Conservation (phyloP, 2,329 filamentous ascomycete genomes). For the Periconia sp. region DNA sequence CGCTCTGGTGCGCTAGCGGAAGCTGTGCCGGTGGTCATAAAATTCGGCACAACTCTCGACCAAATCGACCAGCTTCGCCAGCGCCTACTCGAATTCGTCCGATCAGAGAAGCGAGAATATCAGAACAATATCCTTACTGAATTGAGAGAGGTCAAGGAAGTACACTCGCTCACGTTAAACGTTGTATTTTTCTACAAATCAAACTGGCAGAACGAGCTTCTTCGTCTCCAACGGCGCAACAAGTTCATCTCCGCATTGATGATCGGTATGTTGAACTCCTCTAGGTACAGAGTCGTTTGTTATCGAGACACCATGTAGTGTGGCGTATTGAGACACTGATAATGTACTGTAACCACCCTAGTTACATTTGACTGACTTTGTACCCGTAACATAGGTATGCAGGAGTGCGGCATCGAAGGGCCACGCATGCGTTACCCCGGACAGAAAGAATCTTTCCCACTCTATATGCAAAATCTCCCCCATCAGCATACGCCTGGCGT, state of each 20-base stretch:
- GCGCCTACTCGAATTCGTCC: slow-evolving; percentile 80
- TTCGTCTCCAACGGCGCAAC: slow-evolving; percentile 87
- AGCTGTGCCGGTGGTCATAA: slow-evolving; percentile 79
- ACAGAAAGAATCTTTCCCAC: slow-evolving; percentile 65
- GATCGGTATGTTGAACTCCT: too few relatives aligned
- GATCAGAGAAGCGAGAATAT: slow-evolving; percentile 85
- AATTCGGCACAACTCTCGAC: slow-evolving; percentile 81
- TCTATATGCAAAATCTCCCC: slow-evolving; percentile 61
- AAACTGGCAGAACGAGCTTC: slow-evolving; percentile 92
- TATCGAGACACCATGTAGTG: too few relatives aligned
- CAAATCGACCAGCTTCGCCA: slow-evolving; percentile 81
- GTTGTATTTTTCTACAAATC: slow-evolving; percentile 97
- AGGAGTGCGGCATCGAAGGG: slow-evolving; percentile 81
- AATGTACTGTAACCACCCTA: too few relatives aligned
- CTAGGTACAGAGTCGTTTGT: too few relatives aligned
- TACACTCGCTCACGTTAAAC: slow-evolving; percentile 84
- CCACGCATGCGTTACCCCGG: slow-evolving; percentile 74
- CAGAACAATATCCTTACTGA: slow-evolving; percentile 85
- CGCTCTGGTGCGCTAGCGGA: slow-evolving; percentile 87
- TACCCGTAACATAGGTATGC: too few relatives aligned
- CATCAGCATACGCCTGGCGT: slow-evolving; percentile 47
- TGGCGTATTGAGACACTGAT: too few relatives aligned
- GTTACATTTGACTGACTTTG: too few relatives aligned
- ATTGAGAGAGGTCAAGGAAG: slow-evolving; percentile 75
- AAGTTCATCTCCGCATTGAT: slow-evolving; percentile 93